These are phyloP conservation scores for Ascochyta viciae-villosae DNA, from an alignment of 2,329 filamentous ascomycete genomes.

Conservation along the genomic window DNA sequence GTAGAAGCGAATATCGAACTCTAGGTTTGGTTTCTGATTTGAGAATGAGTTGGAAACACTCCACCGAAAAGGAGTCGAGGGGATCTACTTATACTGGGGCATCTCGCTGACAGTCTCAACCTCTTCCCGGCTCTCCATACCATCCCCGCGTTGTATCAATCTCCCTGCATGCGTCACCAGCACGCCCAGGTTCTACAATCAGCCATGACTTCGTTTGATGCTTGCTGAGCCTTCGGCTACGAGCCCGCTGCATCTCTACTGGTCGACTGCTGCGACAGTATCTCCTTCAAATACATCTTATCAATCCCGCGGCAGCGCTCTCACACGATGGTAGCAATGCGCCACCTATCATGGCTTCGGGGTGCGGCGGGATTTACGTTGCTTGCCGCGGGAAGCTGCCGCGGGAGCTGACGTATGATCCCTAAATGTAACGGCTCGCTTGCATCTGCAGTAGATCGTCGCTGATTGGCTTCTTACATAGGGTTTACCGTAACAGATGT, in stretches of 20 bases:
- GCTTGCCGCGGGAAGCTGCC: conserved; percentile 13
- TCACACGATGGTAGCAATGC: not conserved
- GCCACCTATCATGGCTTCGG: not conserved
- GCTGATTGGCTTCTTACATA: conserved; percentile 1
- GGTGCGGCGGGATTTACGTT: not conserved
- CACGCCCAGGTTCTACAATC: not conserved
- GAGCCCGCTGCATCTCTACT: not conserved
- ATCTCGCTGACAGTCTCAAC: not conserved
- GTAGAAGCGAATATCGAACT: too few species aligned
- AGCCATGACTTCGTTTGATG: not conserved
- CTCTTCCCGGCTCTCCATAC: conserved; percentile 1
- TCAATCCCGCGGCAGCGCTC: conserved; percentile 7
- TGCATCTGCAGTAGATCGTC: not conserved
- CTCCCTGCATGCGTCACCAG: not conserved
- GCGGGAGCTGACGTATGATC: conserved; percentile 8
- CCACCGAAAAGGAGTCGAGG: not conserved
- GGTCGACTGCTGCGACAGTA: not conserved
- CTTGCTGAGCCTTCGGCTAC: not conserved
- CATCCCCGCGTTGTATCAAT: conserved; percentile 7
- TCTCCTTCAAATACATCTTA: not conserved
- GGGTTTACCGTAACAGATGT: not conserved
- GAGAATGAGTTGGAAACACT: not conserved
- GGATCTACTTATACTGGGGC: not conserved
- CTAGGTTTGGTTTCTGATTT: not conserved
- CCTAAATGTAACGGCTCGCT: not conserved